Base-by-base conservation (phyloP, 1,284 basidiomycete genomes). In the Ustilago hordei region DNA sequence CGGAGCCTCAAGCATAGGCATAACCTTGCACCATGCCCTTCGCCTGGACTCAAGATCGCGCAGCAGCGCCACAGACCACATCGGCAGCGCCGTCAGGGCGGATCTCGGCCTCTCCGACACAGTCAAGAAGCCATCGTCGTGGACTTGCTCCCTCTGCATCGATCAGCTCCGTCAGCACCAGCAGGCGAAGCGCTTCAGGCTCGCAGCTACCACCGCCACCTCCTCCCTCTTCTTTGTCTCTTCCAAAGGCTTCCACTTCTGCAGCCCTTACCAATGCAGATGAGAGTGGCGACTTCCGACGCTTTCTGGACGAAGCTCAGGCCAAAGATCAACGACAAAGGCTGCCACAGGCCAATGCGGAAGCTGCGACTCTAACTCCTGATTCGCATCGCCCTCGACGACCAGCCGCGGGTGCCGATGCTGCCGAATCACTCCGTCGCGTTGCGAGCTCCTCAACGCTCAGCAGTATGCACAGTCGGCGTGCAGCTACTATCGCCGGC, bases 371-470 rank as follows among this genome's bases (percentile, higher is more conserved):
- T 23, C 54, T 61, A 2, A 4, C 39, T 1, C 45, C 63, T 8
- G 56, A 19, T n/a, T 11, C 58, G 15, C 50, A 35, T 4, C 39
- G 2, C 2, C n/a, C 47, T 13, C 32, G 32, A 0, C 38, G 48
- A 17, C 19, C 47, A 23, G 34, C 23, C 3, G 23, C 36, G 4
- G 52, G 39, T 23, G 52, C 41, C 31, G 59, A 63, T 17, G 75
- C 75, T 11, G 67, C 67, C 8, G 75, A 67, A 6, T 74, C 71
- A 8, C 55, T 78, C 0, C 59, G 76, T 1, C 39, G 76, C 17
- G 76, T 72, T 0, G 55, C 76, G 0, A 78, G 76, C 68, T 72
- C 68, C 1, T 62, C 72, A 0, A 65, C 61, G 2, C 58, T 78
- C 35, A 61, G 64, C 23, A 73, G 65, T 28, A 8, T 64, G 32